Evolutionary conservation across 345 rosid species (phyloP).

Genomic region (Lepidium africanum): DNA sequence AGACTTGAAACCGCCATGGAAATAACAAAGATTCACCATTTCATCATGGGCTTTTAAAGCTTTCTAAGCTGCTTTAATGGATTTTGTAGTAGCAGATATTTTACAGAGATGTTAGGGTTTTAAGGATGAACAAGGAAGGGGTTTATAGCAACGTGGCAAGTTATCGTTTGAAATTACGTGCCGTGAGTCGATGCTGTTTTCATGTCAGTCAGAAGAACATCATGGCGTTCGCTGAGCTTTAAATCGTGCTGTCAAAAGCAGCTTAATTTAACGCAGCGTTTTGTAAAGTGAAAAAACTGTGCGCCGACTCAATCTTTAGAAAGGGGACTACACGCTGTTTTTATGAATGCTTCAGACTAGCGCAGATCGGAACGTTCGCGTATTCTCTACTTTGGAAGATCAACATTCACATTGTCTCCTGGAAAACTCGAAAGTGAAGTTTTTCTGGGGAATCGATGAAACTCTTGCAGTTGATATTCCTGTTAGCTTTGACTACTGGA

Average conservation of each 20-base stretch:
- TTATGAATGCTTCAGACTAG: background rate
- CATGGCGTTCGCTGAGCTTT: background rate
- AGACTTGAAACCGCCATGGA: conserved; percentile 42
- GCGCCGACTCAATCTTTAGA: background rate
- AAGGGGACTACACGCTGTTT: background rate
- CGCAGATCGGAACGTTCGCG: background rate
- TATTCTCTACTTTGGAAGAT: background rate
- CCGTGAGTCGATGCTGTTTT: background rate
- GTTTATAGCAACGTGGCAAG: conserved; percentile 10
- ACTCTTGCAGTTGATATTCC: conserved; percentile 53
- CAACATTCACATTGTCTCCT: background rate
- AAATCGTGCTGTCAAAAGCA: background rate
- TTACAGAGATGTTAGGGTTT: conserved; percentile 30
- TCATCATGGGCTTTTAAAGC: conserved; percentile 13
- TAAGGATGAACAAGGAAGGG: background rate
- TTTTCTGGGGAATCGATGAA: conserved; percentile 38
- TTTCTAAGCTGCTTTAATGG: conserved; percentile 3
- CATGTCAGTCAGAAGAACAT: background rate
- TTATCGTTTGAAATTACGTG: background rate
- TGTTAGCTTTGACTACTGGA: conserved; percentile 60
- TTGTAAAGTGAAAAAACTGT: background rate
- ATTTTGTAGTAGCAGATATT: background rate
- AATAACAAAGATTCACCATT: conserved; percentile 21
- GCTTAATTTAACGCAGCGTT: conserved; percentile 1
- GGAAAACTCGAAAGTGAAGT: background rate